These are phyloP conservation scores for Tuber aestivum DNA, from an alignment of 495 filamentous ascomycete species.

Conservation along the genomic window DNA sequence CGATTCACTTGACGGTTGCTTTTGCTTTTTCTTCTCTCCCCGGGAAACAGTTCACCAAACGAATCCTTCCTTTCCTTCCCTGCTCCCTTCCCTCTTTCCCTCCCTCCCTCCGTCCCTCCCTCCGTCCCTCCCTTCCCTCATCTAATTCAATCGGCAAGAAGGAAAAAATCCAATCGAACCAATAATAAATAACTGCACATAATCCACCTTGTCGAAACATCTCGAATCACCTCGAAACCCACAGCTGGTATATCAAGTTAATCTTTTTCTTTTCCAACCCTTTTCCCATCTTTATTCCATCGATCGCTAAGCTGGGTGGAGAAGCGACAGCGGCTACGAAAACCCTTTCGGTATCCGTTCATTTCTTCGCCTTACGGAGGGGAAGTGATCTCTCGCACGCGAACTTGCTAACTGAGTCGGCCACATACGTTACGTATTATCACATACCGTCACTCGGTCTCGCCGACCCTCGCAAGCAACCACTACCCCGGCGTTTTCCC, in stretches of 20 bases:
- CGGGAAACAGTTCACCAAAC: slow-evolving; percentile 2
- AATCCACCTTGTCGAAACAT: neutral
- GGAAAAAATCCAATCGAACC: neutral
- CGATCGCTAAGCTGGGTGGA: neutral
- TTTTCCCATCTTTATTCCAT: neutral
- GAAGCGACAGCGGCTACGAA: neutral
- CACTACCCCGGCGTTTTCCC: neutral
- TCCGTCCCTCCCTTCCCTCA: neutral
- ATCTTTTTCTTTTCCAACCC: neutral
- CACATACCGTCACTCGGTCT: neutral
- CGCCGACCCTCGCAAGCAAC: neutral
- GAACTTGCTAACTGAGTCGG: neutral
- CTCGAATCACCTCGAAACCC: neutral
- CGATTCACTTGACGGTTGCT: neutral
- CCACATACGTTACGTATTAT: neutral
- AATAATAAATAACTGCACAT: slow-evolving; percentile 1
- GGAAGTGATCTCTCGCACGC: slow-evolving; percentile 1
- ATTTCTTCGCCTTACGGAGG: neutral
- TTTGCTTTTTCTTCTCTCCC: neutral
- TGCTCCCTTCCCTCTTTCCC: neutral
- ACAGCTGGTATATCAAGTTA: neutral
- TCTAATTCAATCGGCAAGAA: neutral
- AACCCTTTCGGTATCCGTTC: neutral
- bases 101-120: neutral
- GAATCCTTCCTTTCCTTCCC: neutral